Base-by-base conservation (phyloP, 495 filamentous ascomycete species). In the Trypethelium eluteriae region DNA sequence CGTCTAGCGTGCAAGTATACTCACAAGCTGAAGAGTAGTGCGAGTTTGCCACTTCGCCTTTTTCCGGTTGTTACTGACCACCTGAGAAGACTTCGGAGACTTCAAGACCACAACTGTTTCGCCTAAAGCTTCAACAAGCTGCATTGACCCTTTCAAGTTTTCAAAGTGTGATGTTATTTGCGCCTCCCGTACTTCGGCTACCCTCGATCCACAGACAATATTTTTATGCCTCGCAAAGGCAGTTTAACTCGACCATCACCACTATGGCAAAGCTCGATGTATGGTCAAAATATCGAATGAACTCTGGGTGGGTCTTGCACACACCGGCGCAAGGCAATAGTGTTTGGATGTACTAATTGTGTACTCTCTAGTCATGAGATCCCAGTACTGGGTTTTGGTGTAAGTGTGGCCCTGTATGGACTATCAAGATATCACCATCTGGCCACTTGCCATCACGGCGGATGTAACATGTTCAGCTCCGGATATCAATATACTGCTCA, bases 301-400 rank as follows among this genome's bases (percentile, higher is more conserved):
- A 85, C 68, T 91, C 89, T 57, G 90, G 91, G 64, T 87, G 87
- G 36, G 53, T 7, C 32, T 18, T 9, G 53, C 32, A 2, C 53
- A 35, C 5, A 59, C 6, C 41, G 7, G 14, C 6, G 14, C 32
- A 34, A 36, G 11, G 53, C 11, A 36, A 7, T 10, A 5, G 32
- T 36, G 34, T 59, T 10, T 9, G 53, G 2, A 35, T n/a, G 7
- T 59, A 36, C 34, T 7, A 59, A 10, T 9, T 59, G 7, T 36
- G 3, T 59, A 59, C 25, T 3, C 18, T 36, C n/a, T 59, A 59
- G 53, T 3, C 18, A 59, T 74, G 85, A 91, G 66, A 91, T 95
- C 46, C 91, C 91, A 0, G 75, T 82, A 10, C 71, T 93, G 46
- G 90, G 90, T 2, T 92, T 85, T 71, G 89, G 88, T 62, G 87